Evolutionary conservation across 495 filamentous ascomycete species (phyloP), one percentile per base, ranked within the genome.

Genomic region (Talaromyces thailandensis): DNA sequence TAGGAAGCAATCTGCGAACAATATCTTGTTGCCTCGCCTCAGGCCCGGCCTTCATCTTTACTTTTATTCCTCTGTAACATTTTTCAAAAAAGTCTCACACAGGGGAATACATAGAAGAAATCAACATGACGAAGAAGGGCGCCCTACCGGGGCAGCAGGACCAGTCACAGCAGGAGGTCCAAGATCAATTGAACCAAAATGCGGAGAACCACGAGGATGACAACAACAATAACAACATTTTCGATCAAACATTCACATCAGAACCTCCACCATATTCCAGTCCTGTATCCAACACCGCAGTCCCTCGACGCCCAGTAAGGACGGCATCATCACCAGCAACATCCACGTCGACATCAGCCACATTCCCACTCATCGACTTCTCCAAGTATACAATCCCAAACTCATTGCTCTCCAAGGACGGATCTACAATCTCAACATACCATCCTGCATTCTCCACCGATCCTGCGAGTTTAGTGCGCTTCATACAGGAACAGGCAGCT

Each of bases 361-460:
- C 51, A 23, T 50, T 84, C 23, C 80, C 81, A 0, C 24, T 66
- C 8, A 70, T 84, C 18, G 74, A 83, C 63, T 83, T 81, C 67
- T 69, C 72, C 18, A 76, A 79, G 29, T 84, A 82, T 70, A 69
- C 64, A 6, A 81, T 80, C 14, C 71, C 75, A 0, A 65, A 76
- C 37, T 80, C 80, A 61, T 75, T 73, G 23, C 68, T 81, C 4
- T 81, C 80, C 3, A 50, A 71, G 8, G 82, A 84, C 63, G 62
- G 64, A n/a, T 79, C 71, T 2, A 72, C 73, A 11, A 73, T 84
- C 64, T 71, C 71, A 37, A 75, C 76, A 32, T 69, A 77, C 31
- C 70, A 71, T 0, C 68, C 72, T 4, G 69, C 74, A 51, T 70
- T 81, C 2, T 79, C 74, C 1, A 66, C 72, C 53, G 76, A 76